These are phyloP conservation scores for Syncephalis fuscata DNA, from an alignment of 371 early-diverging fungal species.

Conservation along the genomic window DNA sequence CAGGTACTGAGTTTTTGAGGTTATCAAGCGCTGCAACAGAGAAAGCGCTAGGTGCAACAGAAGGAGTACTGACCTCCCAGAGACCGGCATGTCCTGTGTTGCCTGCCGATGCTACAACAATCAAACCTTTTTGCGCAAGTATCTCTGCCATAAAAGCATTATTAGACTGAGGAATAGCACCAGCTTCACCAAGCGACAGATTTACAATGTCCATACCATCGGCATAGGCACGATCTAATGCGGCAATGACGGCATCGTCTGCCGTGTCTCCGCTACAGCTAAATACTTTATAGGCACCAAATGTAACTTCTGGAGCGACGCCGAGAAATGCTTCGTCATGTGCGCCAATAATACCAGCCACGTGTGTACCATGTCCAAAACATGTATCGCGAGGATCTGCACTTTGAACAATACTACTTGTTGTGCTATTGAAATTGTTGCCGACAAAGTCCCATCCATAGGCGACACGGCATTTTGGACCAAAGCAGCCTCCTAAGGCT, in stretches of 20 bases:
- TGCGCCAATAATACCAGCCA: slow-evolving; percentile 22
- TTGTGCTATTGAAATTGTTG: slow-evolving; percentile 20
- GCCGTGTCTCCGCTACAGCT: slow-evolving; percentile 57
- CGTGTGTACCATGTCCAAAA: slow-evolving; percentile 47
- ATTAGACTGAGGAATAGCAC: too few relatives aligned
- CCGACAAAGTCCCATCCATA: slow-evolving; percentile 37
- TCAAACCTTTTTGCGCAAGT: too few relatives aligned
- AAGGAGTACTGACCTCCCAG: too few relatives aligned
- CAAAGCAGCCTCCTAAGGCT: slow-evolving; percentile 39
- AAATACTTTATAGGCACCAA: slow-evolving; percentile 55
- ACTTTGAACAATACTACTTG: slow-evolving; percentile 10
- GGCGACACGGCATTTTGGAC: slow-evolving; percentile 26
- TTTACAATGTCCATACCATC: slow-evolving; percentile 51
- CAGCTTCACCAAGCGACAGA: slow-evolving; percentile 25
- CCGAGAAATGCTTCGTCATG: slow-evolving; percentile 10
- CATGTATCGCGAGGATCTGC: slow-evolving; percentile 37
- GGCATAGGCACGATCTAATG: slow-evolving; percentile 42
- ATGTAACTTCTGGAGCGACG: slow-evolving; percentile 21
- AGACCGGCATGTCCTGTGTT: too few relatives aligned
- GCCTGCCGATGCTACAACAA: too few relatives aligned
- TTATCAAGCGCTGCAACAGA: too few relatives aligned
- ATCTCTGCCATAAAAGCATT: too few relatives aligned
- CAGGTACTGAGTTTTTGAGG: too few relatives aligned
- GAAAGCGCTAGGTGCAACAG: too few relatives aligned
- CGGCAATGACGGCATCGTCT: slow-evolving; percentile 49